phyloP scores from a whole-genome alignment of 768 basidiomycete species.

The Leucocoprinus birnbaumii region DNA sequence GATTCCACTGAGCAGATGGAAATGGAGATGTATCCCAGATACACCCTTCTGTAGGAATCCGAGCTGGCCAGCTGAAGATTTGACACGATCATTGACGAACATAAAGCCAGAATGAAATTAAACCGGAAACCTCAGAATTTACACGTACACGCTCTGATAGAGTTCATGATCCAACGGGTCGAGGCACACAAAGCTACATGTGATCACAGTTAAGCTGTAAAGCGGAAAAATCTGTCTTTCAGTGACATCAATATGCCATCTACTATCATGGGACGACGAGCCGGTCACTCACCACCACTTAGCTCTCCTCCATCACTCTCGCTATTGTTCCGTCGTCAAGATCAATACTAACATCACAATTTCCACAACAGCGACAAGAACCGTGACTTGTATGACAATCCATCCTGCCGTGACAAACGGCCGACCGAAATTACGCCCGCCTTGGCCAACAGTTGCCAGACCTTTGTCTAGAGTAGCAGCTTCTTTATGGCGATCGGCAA shows the following conservation, averaged over 20 bases:
- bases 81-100: too few species aligned
- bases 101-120: not conserved
- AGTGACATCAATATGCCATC: too few species aligned
- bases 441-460: constrained; percentile 56
- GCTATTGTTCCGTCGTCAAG: constrained; percentile 21
- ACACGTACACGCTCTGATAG: constrained; percentile 1
- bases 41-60: too few species aligned
- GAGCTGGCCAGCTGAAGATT: too few species aligned
- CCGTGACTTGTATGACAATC: constrained; percentile 59
- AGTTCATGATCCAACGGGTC: not conserved
- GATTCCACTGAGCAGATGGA: too few species aligned
- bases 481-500: constrained; percentile 58
- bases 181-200: not conserved
- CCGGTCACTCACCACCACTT: too few species aligned
- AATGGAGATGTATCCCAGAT: too few species aligned
- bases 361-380: constrained; percentile 62
- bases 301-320: too few species aligned
- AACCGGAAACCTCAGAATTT: not conserved
- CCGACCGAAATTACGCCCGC: constrained; percentile 64
- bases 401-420: constrained; percentile 83
- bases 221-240: too few species aligned
- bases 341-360: constrained; percentile 64
- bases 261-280: too few species aligned
- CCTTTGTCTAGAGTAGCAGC: constrained; percentile 30
- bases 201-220: too few species aligned